A percentile compares a stretch with the other conserved stretches of the same genome.
Conservation (phyloP, 1,284 basidiomycete species). For the Malassezia restricta region DNA sequence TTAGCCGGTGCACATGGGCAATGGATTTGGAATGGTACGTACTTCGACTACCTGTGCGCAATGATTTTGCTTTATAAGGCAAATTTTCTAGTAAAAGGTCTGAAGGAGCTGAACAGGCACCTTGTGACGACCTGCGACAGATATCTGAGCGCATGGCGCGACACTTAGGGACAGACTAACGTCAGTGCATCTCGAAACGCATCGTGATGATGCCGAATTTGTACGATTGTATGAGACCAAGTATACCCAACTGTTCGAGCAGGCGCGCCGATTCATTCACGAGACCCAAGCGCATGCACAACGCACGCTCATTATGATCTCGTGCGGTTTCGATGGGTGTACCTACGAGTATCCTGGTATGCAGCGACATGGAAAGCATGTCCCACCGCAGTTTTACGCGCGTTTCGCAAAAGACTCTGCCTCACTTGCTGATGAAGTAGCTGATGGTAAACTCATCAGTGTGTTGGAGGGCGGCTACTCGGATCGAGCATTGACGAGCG, state of each 20-base stretch:
- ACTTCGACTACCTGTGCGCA: not conserved
- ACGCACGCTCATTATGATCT: constrained; percentile 58
- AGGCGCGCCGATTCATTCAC: constrained; percentile 62
- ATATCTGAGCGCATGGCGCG: constrained; percentile 1
- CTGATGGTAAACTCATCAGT: constrained; percentile 64
- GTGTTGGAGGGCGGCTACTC: constrained; percentile 92
- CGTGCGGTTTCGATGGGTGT: constrained; percentile 75
- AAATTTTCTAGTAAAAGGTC: constrained; percentile 36
- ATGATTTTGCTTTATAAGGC: not conserved
- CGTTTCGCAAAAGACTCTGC: constrained; percentile 67
- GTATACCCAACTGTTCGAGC: constrained; percentile 61
- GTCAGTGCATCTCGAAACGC: constrained; percentile 74
- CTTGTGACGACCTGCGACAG: constrained; percentile 1
- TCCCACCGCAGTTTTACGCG: constrained; percentile 74
- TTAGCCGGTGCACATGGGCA: constrained; percentile 75
- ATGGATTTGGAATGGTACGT: constrained; percentile 53
- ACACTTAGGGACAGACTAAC: constrained; percentile 10
- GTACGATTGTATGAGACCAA: constrained; percentile 61
- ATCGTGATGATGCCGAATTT: constrained; percentile 64
- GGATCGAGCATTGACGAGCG: constrained; percentile 65
- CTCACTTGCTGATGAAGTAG: constrained; percentile 57
- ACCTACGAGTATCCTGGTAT: constrained; percentile 82
- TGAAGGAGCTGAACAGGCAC: constrained; percentile 14
- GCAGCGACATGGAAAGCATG: constrained; percentile 81
- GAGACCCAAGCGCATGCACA: constrained; percentile 57